phyloP scores from a whole-genome alignment of 306 rosid genomes.

The Quercus glauca region DNA sequence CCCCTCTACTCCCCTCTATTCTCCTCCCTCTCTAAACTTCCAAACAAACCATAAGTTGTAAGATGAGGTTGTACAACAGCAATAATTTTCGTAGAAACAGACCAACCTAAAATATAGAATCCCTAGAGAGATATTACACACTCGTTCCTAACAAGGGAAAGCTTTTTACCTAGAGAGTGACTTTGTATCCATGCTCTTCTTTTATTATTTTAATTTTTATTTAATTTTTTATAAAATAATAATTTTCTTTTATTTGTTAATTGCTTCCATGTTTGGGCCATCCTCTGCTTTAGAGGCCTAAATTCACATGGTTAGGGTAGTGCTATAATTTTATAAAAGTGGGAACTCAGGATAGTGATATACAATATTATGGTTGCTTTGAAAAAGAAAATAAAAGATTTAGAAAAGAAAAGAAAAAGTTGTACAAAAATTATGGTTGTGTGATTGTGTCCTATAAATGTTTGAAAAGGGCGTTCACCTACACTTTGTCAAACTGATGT shows the following conservation, averaged over 20 bases:
- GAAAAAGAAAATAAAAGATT: no score
- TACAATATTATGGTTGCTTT: neutral
- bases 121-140: neutral
- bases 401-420: neutral
- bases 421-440: slow-evolving; percentile 18
- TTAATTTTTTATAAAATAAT: no score
- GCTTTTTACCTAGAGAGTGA: slow-evolving; percentile 8
- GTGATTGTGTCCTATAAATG: slow-evolving; percentile 31
- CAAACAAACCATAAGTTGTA: neutral
- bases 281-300: neutral
- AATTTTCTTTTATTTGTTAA: neutral
- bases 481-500: slow-evolving; percentile 36
- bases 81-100: neutral
- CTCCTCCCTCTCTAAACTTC: no score
- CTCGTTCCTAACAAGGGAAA: neutral
- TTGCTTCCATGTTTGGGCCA: neutral
- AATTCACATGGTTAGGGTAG: neutral
- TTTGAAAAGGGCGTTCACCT: slow-evolving; percentile 50
- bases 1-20: no score
- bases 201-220: neutral
- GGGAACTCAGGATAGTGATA: slow-evolving; percentile 1
- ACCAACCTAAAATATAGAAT: neutral
- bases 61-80: neutral
- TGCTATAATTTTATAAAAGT: neutral
- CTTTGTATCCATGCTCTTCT: neutral